These are phyloP conservation scores for Erigeron philadelphicus DNA, from an alignment of 140 eudicot species.

Conservation along the genomic window DNA sequence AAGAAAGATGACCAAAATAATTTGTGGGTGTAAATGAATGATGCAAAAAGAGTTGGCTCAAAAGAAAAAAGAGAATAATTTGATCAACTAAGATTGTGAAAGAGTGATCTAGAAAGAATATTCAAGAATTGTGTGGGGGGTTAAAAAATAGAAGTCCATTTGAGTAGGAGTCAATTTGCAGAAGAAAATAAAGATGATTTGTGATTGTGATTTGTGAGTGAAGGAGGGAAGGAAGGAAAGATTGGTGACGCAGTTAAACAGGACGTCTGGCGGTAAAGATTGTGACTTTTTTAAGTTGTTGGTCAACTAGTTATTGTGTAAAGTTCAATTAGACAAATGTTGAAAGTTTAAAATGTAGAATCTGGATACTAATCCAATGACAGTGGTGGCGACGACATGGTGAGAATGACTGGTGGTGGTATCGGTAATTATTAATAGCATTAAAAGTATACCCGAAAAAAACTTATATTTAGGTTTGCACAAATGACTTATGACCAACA, in stretches of 20 bases:
- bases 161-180: conserved; percentile 18
- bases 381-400: no score
- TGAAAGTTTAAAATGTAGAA: no score
- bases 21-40: neutral
- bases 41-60: no score
- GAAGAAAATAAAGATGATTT: neutral
- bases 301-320: no score
- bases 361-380: no score
- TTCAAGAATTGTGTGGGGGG: conserved; percentile 26
- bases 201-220: neutral
- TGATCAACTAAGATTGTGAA: conserved; percentile 2
- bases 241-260: conserved; percentile 16
- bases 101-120: conserved; percentile 21
- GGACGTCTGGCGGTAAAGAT: conserved; percentile 23
- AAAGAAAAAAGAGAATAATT: no score
- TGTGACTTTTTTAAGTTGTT: neutral
- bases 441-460: no score
- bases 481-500: no score
- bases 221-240: neutral
- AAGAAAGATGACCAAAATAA: conserved; percentile 12
- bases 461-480: no score
- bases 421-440: no score
- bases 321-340: no score
- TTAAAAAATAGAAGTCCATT: conserved; percentile 2
- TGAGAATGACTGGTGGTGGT: no score